Percentiles rank a stretch among this genome's conserved stretches.
Conservation (phyloP, 768 basidiomycete species). For the Albatrellus ellisii region DNA sequence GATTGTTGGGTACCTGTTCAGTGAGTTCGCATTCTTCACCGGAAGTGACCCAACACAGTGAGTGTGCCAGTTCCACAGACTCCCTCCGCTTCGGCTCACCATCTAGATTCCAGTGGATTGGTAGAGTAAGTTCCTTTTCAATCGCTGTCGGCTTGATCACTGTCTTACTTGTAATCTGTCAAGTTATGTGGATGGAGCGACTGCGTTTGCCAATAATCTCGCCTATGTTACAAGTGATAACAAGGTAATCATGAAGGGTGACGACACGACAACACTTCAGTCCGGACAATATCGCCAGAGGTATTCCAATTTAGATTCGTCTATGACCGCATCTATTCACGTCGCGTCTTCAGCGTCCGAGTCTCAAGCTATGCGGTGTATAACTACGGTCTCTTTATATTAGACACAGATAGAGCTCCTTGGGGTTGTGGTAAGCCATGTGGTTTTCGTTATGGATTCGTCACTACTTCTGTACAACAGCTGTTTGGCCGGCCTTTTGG, state of each 20-base stretch:
- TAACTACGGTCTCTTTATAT: conserved; percentile 70
- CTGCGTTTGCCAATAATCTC: conserved; percentile 40
- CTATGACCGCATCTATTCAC: background rate
- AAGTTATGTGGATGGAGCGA: conserved; percentile 48
- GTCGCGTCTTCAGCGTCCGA: conserved; percentile 43
- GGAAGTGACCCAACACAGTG: conserved; percentile 8
- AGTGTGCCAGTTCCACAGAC: conserved; percentile 12
- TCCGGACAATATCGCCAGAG: conserved; percentile 47
- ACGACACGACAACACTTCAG: conserved; percentile 44
- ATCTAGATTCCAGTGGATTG: conserved; percentile 39
- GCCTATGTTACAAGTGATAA: conserved; percentile 44
- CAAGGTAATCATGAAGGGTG: conserved; percentile 65
- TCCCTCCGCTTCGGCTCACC: background rate
- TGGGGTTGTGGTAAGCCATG: conserved; percentile 70
- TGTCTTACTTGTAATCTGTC: conserved; percentile 2
- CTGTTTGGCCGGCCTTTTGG: conserved; percentile 82
- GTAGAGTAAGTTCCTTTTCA: conserved; percentile 41
- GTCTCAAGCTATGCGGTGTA: conserved; percentile 53
- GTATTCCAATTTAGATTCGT: conserved; percentile 19
- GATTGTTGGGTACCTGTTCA: conserved; percentile 1
- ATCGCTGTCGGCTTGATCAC: background rate
- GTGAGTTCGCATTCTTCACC: conserved; percentile 8
- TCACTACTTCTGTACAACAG: conserved; percentile 22
- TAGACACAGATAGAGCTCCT: conserved; percentile 75
- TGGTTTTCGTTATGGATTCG: background rate